phyloP scores from a whole-genome alignment of 768 basidiomycete genomes.

The Vishniacozyma victoriae region DNA sequence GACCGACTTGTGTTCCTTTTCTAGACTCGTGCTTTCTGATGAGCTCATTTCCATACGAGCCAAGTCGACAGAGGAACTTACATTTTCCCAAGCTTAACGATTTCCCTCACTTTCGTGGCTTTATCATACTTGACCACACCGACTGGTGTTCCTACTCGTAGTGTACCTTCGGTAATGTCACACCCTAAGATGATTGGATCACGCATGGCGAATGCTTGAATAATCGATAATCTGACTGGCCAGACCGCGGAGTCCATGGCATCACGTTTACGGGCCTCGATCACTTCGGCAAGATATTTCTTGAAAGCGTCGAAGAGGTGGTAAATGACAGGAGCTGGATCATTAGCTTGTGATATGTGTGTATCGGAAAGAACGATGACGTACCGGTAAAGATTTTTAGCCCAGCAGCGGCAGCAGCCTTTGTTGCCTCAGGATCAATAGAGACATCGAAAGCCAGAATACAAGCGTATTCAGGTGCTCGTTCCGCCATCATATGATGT shows the following conservation, averaged over 20 bases:
- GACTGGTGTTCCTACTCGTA: slow-evolving; percentile 87
- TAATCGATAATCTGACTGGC: slow-evolving; percentile 88
- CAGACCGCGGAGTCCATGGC: slow-evolving; percentile 93
- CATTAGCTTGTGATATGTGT: neutral
- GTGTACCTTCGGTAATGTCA: slow-evolving; percentile 85
- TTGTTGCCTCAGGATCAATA: slow-evolving; percentile 88
- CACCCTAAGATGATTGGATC: slow-evolving; percentile 97
- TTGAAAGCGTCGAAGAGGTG: slow-evolving; percentile 96
- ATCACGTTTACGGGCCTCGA: slow-evolving; percentile 83
- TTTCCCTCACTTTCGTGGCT: slow-evolving; percentile 78
- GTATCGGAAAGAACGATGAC: slow-evolving; percentile 9
- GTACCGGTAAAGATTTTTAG: slow-evolving; percentile 88
- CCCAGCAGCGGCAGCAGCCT: slow-evolving; percentile 86
- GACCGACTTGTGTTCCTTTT: slow-evolving; percentile 88
- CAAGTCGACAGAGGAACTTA: slow-evolving; percentile 50
- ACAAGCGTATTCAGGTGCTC: slow-evolving; percentile 87
- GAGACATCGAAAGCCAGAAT: slow-evolving; percentile 95
- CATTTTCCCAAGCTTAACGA: slow-evolving; percentile 91
- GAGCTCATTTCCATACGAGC: slow-evolving; percentile 4
- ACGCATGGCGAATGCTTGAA: slow-evolving; percentile 91
- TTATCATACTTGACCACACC: slow-evolving; percentile 92
- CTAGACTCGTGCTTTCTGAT: slow-evolving; percentile 75
- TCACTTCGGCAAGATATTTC: slow-evolving; percentile 83
- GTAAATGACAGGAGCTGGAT: slow-evolving; percentile 92
- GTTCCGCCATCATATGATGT: slow-evolving; percentile 86